Conservation (phyloP, 345 rosid genomes). For the Arabis alpina region DNA sequence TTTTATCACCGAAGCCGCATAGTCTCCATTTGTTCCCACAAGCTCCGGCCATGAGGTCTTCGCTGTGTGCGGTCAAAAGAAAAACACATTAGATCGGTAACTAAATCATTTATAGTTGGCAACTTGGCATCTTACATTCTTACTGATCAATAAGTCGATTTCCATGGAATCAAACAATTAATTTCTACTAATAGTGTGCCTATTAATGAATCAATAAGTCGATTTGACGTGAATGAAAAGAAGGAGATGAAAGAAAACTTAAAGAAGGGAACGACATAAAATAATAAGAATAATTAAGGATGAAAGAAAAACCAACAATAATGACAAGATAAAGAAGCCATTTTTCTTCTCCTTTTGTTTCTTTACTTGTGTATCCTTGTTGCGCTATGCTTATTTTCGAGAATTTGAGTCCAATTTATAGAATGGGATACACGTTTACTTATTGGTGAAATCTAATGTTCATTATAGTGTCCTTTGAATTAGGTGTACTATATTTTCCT, state of each 20-base stretch:
- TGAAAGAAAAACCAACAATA: conserved; percentile 3
- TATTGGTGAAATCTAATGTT: neutral
- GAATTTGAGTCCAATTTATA: conserved; percentile 10
- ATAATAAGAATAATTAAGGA: neutral
- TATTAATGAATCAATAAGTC: too few species aligned
- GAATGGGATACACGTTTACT: neutral
- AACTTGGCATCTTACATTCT: neutral
- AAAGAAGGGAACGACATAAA: neutral
- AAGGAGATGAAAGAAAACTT: neutral
- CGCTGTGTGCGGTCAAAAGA: conserved; percentile 4
- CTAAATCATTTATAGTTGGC: neutral
- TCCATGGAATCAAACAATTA: neutral
- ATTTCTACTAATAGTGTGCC: neutral
- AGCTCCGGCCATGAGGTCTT: conserved; percentile 46
- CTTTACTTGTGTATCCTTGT: neutral
- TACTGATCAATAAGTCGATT: neutral
- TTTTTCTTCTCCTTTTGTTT: neutral
- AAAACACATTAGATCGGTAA: neutral
- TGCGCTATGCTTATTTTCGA: neutral
- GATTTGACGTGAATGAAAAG: too few species aligned
- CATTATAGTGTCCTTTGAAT: conserved; percentile 1
- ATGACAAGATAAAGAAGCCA: neutral
- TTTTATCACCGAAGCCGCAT: conserved; percentile 25
- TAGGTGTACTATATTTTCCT: conserved; percentile 21
- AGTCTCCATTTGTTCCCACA: conserved; percentile 30